phyloP scores from a whole-genome alignment of 2,329 filamentous ascomycete species.

The Aspergillus pseudoterreus region DNA sequence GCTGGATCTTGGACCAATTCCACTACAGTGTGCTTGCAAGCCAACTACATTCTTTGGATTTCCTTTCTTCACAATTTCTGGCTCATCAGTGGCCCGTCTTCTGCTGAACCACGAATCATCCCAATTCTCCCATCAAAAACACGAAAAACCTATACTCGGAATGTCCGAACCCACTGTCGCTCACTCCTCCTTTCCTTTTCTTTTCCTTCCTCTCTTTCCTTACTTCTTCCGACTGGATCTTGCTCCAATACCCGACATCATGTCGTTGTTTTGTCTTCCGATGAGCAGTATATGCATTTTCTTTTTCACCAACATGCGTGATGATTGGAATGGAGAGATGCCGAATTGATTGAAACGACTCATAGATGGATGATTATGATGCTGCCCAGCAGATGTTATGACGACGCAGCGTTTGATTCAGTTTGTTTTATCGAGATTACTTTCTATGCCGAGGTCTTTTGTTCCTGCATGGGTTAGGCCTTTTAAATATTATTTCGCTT shows the following conservation, averaged over 20 bases:
- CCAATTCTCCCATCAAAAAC: background rate
- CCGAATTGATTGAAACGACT: conserved; percentile 21
- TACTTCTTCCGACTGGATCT: conserved; percentile 1
- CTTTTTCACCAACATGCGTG: conserved; percentile 12
- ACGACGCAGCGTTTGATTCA: conserved; percentile 13
- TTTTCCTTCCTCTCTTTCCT: conserved; percentile 3
- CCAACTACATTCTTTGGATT: background rate
- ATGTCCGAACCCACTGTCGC: background rate
- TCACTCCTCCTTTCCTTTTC: background rate
- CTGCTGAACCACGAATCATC: background rate
- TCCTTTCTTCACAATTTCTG: background rate
- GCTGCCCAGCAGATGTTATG: conserved; percentile 13
- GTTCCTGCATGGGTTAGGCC: conserved; percentile 7
- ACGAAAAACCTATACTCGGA: background rate
- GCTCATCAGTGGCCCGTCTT: background rate
- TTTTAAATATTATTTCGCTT: conserved; percentile 11
- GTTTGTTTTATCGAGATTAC: conserved; percentile 8
- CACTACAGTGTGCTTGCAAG: no score
- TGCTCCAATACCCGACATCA: conserved; percentile 7
- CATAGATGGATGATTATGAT: conserved; percentile 19
- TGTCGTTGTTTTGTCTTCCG: conserved; percentile 11
- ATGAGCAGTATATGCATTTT: conserved; percentile 11
- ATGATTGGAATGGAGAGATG: conserved; percentile 22
- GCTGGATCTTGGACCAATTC: no score
- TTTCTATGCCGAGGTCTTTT: conserved; percentile 7